phyloP scores from a whole-genome alignment of 306 rosid species.

The Aeschynomene evenia region DNA sequence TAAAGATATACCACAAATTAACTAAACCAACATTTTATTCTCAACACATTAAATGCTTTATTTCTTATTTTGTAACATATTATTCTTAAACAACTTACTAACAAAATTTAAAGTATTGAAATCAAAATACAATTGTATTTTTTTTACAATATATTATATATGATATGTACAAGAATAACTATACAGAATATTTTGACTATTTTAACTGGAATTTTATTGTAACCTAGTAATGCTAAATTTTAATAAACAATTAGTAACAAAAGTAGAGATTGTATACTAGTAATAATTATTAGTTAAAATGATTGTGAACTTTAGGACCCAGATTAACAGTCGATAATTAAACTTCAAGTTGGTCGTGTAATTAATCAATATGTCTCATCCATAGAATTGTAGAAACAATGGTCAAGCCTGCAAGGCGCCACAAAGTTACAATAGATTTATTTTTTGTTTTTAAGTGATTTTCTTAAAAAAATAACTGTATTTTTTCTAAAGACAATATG shows the following conservation, averaged over 20 bases:
- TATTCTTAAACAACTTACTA: not conserved
- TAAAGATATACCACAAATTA: too few relatives aligned
- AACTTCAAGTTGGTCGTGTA: not conserved
- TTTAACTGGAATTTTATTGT: too few relatives aligned
- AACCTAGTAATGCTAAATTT: too few relatives aligned
- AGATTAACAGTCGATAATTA: slow-evolving; percentile 10
- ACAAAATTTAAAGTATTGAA: too few relatives aligned
- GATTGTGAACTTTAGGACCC: slow-evolving; percentile 14
- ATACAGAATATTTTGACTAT: too few relatives aligned
- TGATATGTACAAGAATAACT: too few relatives aligned
- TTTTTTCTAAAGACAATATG: too few relatives aligned
- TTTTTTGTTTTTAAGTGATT: too few relatives aligned
- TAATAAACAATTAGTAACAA: not conserved
- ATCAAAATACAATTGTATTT: too few relatives aligned
- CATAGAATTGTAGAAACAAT: not conserved
- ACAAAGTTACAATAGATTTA: not conserved
- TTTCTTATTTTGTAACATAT: not conserved
- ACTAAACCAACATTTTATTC: too few relatives aligned
- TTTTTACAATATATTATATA: too few relatives aligned
- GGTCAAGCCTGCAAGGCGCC: not conserved
- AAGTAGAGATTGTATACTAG: not conserved
- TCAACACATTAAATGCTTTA: not conserved
- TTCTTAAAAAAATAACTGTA: too few relatives aligned
- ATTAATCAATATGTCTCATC: slow-evolving; percentile 14
- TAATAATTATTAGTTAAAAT: slow-evolving; percentile 19